Evolutionary conservation across 2,329 filamentous ascomycete genomes (phyloP).

Genomic region (Pseudogymnoascus verrucosus): DNA sequence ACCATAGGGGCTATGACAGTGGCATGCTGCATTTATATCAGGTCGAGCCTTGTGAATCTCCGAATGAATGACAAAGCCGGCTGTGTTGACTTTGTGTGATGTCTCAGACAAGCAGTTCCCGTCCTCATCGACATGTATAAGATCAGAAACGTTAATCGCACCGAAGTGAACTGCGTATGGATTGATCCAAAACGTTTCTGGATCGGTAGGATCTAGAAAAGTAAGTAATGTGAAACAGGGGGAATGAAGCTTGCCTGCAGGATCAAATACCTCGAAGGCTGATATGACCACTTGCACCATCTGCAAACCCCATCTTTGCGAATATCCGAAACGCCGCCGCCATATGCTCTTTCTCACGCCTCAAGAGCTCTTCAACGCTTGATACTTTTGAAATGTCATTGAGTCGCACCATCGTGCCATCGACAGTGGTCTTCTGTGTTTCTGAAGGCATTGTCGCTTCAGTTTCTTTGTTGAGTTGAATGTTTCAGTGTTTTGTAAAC

Average conservation of each 20-base stretch:
- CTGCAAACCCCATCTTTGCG: constrained; percentile 32
- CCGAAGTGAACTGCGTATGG: too few species aligned
- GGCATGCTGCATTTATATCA: too few species aligned
- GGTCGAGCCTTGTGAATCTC: too few species aligned
- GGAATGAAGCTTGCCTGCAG: background rate
- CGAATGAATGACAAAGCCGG: too few species aligned
- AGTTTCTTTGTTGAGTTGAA: background rate
- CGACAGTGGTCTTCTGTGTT: background rate
- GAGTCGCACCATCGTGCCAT: background rate
- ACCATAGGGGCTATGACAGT: too few species aligned
- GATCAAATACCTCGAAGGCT: constrained; percentile 16
- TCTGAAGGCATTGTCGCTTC: background rate
- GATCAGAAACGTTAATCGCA: too few species aligned
- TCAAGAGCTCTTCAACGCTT: background rate
- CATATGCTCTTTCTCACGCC: constrained; percentile 30
- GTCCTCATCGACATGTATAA: too few species aligned
- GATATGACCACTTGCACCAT: constrained; percentile 36
- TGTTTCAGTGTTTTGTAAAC: background rate
- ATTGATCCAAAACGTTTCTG: too few species aligned
- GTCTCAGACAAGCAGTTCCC: too few species aligned
- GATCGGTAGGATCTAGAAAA: too few species aligned
- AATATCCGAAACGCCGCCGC: constrained; percentile 37
- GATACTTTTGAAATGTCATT: background rate
- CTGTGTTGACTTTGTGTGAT: too few species aligned
- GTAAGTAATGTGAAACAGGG: too few species aligned